Evolutionary conservation across 352 stramenopile genomes (phyloP).

Genomic region (Globisporangium ultimum): DNA sequence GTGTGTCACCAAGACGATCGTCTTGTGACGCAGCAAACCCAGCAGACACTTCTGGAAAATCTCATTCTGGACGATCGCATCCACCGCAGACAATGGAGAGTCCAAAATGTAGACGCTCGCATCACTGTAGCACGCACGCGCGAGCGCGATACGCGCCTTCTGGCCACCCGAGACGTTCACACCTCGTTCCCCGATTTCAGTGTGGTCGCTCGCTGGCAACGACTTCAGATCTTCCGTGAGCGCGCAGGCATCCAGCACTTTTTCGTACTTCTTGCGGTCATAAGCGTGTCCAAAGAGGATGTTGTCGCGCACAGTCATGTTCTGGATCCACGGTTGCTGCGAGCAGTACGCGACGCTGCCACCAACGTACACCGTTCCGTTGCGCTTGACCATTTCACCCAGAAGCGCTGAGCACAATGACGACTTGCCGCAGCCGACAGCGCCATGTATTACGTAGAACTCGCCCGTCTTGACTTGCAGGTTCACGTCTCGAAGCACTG

Average conservation of each 20-base stretch:
- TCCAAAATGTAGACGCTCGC: constrained; percentile 36
- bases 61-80: constrained; percentile 66
- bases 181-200: constrained; percentile 33
- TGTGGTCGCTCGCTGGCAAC: constrained; percentile 53
- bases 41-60: constrained; percentile 73
- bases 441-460: constrained; percentile 87
- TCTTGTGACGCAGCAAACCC: constrained; percentile 44
- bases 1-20: constrained; percentile 55
- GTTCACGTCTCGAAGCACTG: constrained; percentile 48
- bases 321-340: constrained; percentile 32
- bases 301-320: constrained; percentile 45
- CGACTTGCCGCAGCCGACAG: constrained; percentile 90
- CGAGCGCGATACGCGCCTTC: constrained; percentile 48
- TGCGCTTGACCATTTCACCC: constrained; percentile 84
- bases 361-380: constrained; percentile 13
- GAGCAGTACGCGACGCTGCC: constrained; percentile 63
- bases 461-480: constrained; percentile 61
- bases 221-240: constrained; percentile 53
- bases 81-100: constrained; percentile 10
- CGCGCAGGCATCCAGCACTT: constrained; percentile 44
- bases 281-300: constrained; percentile 87
- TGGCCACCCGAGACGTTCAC: constrained; percentile 40
- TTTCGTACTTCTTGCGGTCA: constrained; percentile 34
- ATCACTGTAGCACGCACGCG: constrained; percentile 54
- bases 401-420: constrained; percentile 90